Base-by-base conservation (phyloP, 2,329 filamentous ascomycete species). In the Passalora sequoiae region DNA sequence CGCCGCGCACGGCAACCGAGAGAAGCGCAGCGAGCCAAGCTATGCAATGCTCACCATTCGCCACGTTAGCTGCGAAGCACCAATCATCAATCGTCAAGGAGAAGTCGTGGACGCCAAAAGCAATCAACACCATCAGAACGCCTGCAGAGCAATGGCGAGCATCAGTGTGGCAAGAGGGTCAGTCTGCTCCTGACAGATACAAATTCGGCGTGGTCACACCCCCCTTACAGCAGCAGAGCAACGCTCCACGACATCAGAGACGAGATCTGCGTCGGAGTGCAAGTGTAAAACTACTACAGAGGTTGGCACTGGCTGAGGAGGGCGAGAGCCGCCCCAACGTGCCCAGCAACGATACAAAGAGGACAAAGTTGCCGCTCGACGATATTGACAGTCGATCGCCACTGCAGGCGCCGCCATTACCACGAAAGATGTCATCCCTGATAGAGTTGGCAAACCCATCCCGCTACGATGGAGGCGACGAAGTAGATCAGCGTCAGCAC, bases 311-410 rank as follows among this genome's bases (percentile, higher is more conserved):
- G 4, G 38, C 20, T 16, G 45, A 51, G 13, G 45, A 51, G 24
- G 38, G 40, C 15, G 29, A 22, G 4, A 35, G 36, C 13, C 29
- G 13, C 27, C 21, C 42, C 19, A 20, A 35, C 8, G 21, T 7
- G 22, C 17, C 36, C n/a, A 20, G 15, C n/a, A 28, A 29, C 16
- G 20, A 19, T 13, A 8, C 35, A 8, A 41, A 31, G 16, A 42
- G 50, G 37, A 22, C 24, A 12, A 50, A 38, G 21, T 32, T 53
- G 19, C 50, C 50, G 15, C 21, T 50, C n/a, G 49, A 51, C 33
- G 37, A 43, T 22, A 15, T n/a, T n/a, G n/a, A n/a, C n/a, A n/a
- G n/a, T n/a, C n/a, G n/a, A 21, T 47, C 50, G 13, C 46, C 53
- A 21, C 38, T 50, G 16, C 53, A 48, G 17, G 49, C 43, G 19